A percentile compares a stretch with the other conserved stretches of the same genome.
Evolutionary conservation across 176 grass and related monocot species (phyloP).

Genomic region (Paspalum notatum): DNA sequence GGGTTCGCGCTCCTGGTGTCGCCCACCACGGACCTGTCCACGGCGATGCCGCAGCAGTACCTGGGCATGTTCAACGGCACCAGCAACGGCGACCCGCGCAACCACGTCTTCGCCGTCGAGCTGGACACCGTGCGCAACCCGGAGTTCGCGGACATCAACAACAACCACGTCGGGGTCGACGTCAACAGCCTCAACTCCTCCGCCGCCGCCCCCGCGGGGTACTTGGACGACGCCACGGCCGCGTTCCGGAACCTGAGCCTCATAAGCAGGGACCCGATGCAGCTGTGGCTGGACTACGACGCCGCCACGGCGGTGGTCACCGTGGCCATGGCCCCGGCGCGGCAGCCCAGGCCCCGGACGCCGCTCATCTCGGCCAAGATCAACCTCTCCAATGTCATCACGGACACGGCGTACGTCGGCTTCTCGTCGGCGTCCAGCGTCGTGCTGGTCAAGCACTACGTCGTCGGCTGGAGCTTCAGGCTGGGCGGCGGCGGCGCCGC

Average conservation of each 20-base stretch:
- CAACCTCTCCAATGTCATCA: slow-evolving; percentile 37
- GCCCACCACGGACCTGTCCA: slow-evolving; percentile 33
- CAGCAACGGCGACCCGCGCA: slow-evolving; percentile 45
- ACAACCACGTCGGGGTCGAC: slow-evolving; percentile 54
- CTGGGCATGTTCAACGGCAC: slow-evolving; percentile 50
- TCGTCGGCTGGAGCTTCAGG: slow-evolving; percentile 56
- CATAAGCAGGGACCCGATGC: slow-evolving; percentile 45
- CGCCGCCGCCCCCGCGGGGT: slow-evolving; percentile 34
- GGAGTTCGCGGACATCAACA: slow-evolving; percentile 57
- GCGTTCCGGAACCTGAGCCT: slow-evolving; percentile 43
- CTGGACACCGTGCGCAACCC: slow-evolving; percentile 54
- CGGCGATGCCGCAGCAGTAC: slow-evolving; percentile 50
- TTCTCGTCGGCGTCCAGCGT: slow-evolving; percentile 59
- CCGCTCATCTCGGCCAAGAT: slow-evolving; percentile 21
- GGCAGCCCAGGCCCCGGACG: neutral
- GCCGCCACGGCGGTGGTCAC: neutral
- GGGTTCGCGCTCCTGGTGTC: slow-evolving; percentile 47
- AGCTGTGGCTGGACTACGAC: slow-evolving; percentile 57
- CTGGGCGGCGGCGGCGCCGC: slow-evolving; percentile 16
- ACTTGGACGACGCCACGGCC: slow-evolving; percentile 37
- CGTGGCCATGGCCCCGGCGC: slow-evolving; percentile 42
- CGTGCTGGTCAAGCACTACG: slow-evolving; percentile 53
- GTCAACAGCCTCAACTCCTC: slow-evolving; percentile 62
- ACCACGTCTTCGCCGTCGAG: slow-evolving; percentile 47
- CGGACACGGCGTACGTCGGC: slow-evolving; percentile 38